phyloP scores from a whole-genome alignment of 2,329 filamentous ascomycete species.

The Saccharata proteae region DNA sequence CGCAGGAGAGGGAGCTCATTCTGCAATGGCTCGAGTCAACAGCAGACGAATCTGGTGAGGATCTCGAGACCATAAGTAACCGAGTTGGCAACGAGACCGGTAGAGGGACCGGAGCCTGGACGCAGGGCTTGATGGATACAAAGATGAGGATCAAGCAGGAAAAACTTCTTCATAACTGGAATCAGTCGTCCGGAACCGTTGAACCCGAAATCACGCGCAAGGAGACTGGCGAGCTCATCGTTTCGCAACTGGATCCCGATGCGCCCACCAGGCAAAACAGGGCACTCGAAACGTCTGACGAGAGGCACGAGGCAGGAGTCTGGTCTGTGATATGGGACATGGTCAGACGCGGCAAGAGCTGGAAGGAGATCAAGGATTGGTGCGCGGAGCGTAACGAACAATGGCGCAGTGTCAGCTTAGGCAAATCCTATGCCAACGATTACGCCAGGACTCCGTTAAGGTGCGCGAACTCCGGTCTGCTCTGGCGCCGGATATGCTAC shows the following conservation, averaged over 20 bases:
- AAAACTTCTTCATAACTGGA: constrained; percentile 62
- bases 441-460: constrained; percentile 15
- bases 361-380: constrained; percentile 69
- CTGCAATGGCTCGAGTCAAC: constrained; percentile 78
- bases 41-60: constrained; percentile 53
- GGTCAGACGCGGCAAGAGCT: constrained; percentile 68
- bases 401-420: constrained; percentile 79
- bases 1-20: constrained; percentile 66
- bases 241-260: constrained; percentile 88
- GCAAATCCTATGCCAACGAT: constrained; percentile 46
- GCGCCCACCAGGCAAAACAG: constrained; percentile 68
- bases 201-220: constrained; percentile 20
- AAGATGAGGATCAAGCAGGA: constrained; percentile 79
- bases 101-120: constrained; percentile 62
- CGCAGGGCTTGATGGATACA: constrained; percentile 86
- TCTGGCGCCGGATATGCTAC: constrained; percentile 72
- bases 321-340: constrained; percentile 95
- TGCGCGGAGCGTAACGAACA: constrained; percentile 73
- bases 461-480: constrained; percentile 27
- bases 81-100: constrained; percentile 62
- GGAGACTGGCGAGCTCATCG: constrained; percentile 46
- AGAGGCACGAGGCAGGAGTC: constrained; percentile 77
- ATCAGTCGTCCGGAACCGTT: constrained; percentile 39
- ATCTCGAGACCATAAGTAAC: constrained; percentile 63
- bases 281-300: constrained; percentile 67